phyloP scores from a whole-genome alignment of 176 grass and related monocot species.

The Zea luxurians region DNA sequence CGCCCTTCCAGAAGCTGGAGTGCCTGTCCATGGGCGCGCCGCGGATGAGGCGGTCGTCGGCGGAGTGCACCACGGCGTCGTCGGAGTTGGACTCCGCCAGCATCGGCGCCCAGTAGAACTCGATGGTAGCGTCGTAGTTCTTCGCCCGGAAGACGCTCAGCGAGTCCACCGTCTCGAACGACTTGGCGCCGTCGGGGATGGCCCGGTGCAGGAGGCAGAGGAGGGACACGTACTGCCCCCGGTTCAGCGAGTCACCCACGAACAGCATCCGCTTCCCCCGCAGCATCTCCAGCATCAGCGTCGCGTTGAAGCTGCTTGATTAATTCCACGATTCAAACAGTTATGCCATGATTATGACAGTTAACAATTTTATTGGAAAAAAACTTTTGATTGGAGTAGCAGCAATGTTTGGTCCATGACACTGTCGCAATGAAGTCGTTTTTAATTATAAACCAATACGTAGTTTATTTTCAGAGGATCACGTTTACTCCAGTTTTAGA shows the following conservation, averaged over 20 bases:
- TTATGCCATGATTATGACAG: too few relatives aligned
- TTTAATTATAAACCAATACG: too few relatives aligned
- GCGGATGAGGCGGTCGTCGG: conserved; percentile 51
- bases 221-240: conserved; percentile 61
- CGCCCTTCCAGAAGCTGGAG: conserved; percentile 57
- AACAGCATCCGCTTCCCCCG: conserved; percentile 73
- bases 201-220: conserved; percentile 62
- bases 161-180: conserved; percentile 55
- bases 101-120: conserved; percentile 73
- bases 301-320: conserved; percentile 60
- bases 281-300: conserved; percentile 66
- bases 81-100: conserved; percentile 68
- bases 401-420: too few relatives aligned
- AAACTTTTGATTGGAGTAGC: too few relatives aligned
- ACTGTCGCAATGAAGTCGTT: too few relatives aligned
- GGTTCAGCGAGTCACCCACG: conserved; percentile 63
- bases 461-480: too few relatives aligned
- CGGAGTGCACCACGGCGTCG: conserved; percentile 37
- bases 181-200: conserved; percentile 50
- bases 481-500: too few relatives aligned
- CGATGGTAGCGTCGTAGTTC: conserved; percentile 66
- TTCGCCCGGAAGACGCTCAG: conserved; percentile 57
- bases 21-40: conserved; percentile 56
- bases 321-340: too few relatives aligned
- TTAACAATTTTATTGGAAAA: too few relatives aligned